phyloP scores from a whole-genome alignment of 2,329 filamentous ascomycete genomes.

The Calonectria honghensis region DNA sequence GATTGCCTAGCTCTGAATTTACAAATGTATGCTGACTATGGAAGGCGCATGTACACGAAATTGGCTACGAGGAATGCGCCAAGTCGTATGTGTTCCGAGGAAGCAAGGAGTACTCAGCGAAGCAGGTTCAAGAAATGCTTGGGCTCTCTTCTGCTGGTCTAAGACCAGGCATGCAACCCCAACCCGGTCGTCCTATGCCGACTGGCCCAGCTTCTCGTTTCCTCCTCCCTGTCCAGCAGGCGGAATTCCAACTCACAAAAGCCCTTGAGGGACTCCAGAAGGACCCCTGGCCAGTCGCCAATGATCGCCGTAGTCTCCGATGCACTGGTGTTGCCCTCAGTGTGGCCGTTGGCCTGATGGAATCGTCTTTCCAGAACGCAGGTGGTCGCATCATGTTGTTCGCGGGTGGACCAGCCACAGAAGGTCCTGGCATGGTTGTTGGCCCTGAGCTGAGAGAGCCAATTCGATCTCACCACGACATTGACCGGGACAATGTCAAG shows the following conservation, averaged over 20 bases:
- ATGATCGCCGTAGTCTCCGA: conserved; percentile 90
- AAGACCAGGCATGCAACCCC: conserved; percentile 84
- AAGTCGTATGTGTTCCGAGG: conserved; percentile 99
- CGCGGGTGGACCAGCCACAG: conserved; percentile 93
- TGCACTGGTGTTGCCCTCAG: conserved; percentile 98
- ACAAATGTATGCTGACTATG: conserved; percentile 46
- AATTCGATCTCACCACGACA: conserved; percentile 98
- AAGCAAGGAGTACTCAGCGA: conserved; percentile 97
- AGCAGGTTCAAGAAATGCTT: conserved; percentile 99
- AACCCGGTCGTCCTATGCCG: conserved; percentile 84
- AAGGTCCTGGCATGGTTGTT: conserved; percentile 97
- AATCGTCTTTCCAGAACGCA: conserved; percentile 96
- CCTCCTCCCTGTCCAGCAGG: conserved; percentile 94
- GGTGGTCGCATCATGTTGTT: conserved; percentile 98
- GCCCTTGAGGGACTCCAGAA: conserved; percentile 95
- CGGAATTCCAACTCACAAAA: conserved; percentile 98
- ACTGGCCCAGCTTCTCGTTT: conserved; percentile 92
- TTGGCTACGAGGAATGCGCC: conserved; percentile 97
- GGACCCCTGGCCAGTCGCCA: conserved; percentile 97
- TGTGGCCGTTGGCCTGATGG: conserved; percentile 92
- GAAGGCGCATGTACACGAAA: conserved; percentile 95
- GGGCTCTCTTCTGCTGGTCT: conserved; percentile 84
- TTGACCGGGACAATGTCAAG: conserved; percentile 98
- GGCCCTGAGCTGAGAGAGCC: conserved; percentile 96
- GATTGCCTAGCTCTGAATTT: conserved; percentile 44